Base-by-base conservation (phyloP, 2,329 filamentous ascomycete species). In the Scedosporium apiospermum region DNA sequence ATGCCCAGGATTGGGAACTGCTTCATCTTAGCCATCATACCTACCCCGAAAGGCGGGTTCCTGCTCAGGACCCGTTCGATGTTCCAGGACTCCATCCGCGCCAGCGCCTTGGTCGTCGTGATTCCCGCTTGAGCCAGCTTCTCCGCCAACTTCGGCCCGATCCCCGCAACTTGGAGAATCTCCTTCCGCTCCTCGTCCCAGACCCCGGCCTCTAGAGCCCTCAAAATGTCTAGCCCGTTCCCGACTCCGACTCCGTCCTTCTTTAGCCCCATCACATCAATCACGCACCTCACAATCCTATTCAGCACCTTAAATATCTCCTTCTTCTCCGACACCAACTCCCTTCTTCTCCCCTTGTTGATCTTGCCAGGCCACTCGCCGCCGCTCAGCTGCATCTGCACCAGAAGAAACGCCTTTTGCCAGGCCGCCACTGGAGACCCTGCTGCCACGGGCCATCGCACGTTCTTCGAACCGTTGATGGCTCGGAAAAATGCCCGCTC, bases 121-220 rank as follows among this genome's bases (percentile, higher is more conserved):
- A 98, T 83, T 0, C 87, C 86, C n/a, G 85, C 86, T 46, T 82
- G 80, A 3, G 85, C 82, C 53, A 98, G 80, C 71, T 89, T 95
- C 44, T 88, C 83, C 66, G 90, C 86, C n/a, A 84, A 83, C 1
- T 87, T 90, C 4, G 85, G 78, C 0, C 95, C 95, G 65, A 98
- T 83, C 2, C 86, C 83, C 0, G 90, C 85, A 1, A 99, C 81
- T 71, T 98, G 93, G 64, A 89, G 88, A 69, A 99, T 82, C 67
- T 97, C 90, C 23, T 88, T 79, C 0, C 90, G 84, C 2, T 87
- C 89, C 41, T 89, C 86, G 69, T 99, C 95, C 95, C 93, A 96
- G 1, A 80, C 79, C 1, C 82, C 84, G 1, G 92, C 89, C 23
- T 85, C 82, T 60, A 98, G 76, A 66, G 90, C 91, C 63, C 93